A percentile compares a stretch with the other conserved stretches of the same genome.
Evolutionary conservation across 108 stramenopile species (phyloP).

Genomic region (Chaetoceros tenuissimus): DNA sequence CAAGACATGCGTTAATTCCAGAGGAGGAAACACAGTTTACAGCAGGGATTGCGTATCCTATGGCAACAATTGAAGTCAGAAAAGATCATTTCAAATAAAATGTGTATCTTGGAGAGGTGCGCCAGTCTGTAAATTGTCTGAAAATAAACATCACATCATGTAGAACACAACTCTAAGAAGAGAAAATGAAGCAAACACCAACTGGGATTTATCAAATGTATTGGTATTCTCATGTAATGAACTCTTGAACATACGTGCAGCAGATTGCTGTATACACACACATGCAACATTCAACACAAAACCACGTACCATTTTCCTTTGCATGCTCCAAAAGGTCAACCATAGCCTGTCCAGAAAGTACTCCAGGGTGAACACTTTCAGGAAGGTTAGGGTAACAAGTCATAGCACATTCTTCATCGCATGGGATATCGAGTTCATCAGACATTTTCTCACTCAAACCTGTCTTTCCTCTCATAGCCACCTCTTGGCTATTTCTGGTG

Average conservation of each 20-base stretch:
- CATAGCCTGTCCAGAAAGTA: constrained; percentile 66
- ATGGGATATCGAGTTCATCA: constrained; percentile 58
- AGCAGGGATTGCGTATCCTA: constrained; percentile 88
- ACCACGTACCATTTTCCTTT: constrained; percentile 54
- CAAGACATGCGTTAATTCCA: constrained; percentile 85
- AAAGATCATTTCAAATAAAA: constrained; percentile 2
- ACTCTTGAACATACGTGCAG: too few relatives aligned
- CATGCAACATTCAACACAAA: too few relatives aligned
- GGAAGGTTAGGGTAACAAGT: constrained; percentile 69
- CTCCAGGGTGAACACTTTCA: constrained; percentile 69
- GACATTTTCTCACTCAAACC: constrained; percentile 28
- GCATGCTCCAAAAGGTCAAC: constrained; percentile 70
- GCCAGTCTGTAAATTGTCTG: not conserved
- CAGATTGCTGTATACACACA: too few relatives aligned
- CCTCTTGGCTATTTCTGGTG: too few relatives aligned
- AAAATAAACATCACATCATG: too few relatives aligned
- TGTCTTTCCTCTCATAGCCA: too few relatives aligned
- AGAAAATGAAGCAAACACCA: too few relatives aligned
- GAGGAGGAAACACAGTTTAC: constrained; percentile 89
- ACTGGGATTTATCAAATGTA: too few relatives aligned
- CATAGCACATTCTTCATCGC: constrained; percentile 74
- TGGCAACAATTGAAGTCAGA: not conserved
- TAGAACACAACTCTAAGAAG: too few relatives aligned
- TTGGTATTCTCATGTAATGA: too few relatives aligned
- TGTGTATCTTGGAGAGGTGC: not conserved